These are phyloP conservation scores for Phyllosticta citribraziliensis DNA, from an alignment of 2,329 filamentous ascomycete genomes.

Conservation along the genomic window DNA sequence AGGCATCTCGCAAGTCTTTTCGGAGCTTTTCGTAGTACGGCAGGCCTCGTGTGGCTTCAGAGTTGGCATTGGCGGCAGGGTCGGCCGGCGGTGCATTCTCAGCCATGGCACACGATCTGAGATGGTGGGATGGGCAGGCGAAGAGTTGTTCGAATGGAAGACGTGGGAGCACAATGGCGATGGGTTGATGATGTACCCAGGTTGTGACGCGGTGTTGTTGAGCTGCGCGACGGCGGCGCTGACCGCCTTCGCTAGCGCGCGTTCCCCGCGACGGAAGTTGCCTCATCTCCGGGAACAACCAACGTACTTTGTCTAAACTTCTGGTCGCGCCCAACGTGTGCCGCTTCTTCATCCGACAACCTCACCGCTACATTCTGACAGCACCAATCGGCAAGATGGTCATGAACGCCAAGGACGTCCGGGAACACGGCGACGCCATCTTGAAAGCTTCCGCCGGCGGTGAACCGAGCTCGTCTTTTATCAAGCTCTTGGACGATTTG, in stretches of 20 bases:
- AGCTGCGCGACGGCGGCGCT: neutral
- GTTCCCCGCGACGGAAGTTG: conserved; percentile 10
- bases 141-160: neutral
- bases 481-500: conserved; percentile 66
- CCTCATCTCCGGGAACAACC: conserved; percentile 2
- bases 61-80: conserved; percentile 22
- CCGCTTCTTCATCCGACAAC: neutral
- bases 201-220: neutral
- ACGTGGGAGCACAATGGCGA: neutral
- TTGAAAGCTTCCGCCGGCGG: conserved; percentile 67
- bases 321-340: neutral
- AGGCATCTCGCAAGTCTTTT: conserved; percentile 54
- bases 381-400: conserved; percentile 14
- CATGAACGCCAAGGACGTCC: conserved; percentile 78
- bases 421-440: conserved; percentile 66
- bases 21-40: conserved; percentile 68
- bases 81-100: conserved; percentile 37
- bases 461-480: conserved; percentile 61
- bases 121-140: neutral
- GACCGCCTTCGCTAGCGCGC: conserved; percentile 5
- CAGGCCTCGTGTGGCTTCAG: conserved; percentile 40
- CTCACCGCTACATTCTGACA: neutral
- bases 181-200: neutral
- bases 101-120: conserved; percentile 28
- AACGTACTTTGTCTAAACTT: conserved; percentile 1